Evolutionary conservation across 1,284 basidiomycete genomes (phyloP).

Genomic region (Kwoniella shivajii): DNA sequence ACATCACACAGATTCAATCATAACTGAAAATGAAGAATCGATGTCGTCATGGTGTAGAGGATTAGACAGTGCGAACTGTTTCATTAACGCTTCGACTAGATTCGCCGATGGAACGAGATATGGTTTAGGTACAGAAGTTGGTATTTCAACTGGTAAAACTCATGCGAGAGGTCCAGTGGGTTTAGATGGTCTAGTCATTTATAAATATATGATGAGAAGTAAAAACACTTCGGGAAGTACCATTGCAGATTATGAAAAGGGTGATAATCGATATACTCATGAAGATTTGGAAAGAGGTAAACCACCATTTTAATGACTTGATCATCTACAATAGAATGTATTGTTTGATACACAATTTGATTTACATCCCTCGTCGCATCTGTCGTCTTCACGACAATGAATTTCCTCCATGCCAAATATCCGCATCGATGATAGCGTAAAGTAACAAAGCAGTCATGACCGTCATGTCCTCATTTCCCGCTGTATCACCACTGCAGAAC

Average conservation of each 20-base stretch:
- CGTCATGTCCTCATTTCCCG: too few relatives aligned
- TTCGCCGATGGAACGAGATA: constrained; percentile 98
- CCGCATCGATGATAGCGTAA: too few relatives aligned
- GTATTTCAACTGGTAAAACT: constrained; percentile 93
- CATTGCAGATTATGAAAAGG: constrained; percentile 70
- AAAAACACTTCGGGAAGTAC: constrained; percentile 71
- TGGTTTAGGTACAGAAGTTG: constrained; percentile 97
- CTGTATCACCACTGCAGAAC: too few relatives aligned
- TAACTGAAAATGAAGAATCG: constrained; percentile 73
- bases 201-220: constrained; percentile 89
- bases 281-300: constrained; percentile 45
- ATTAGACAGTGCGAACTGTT: constrained; percentile 90
- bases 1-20: constrained; percentile 92
- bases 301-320: constrained; percentile 41
- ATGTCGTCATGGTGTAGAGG: constrained; percentile 79
- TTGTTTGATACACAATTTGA: too few relatives aligned
- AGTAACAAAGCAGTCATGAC: too few relatives aligned
- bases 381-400: too few relatives aligned
- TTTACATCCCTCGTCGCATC: too few relatives aligned
- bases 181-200: constrained; percentile 88
- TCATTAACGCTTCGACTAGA: constrained; percentile 90
- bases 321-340: too few relatives aligned
- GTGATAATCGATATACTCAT: constrained; percentile 71
- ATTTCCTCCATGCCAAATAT: too few relatives aligned
- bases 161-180: constrained; percentile 97